These are phyloP conservation scores for Pseudopithomyces chartarum DNA, from an alignment of 2,329 filamentous ascomycete genomes.

Conservation along the genomic window DNA sequence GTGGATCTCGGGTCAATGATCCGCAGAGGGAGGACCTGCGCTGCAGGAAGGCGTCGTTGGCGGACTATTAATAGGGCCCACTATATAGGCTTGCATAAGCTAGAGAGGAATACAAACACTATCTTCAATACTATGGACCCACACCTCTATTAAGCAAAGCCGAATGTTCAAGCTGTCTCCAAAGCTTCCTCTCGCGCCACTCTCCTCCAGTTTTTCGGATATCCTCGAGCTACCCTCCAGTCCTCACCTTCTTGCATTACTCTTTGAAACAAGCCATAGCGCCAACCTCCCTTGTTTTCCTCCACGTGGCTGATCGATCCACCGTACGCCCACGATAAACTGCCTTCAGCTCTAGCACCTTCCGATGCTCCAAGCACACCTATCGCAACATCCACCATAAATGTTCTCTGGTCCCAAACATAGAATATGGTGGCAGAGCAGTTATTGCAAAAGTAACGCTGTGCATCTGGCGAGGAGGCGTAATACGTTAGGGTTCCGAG, in stretches of 20 bases:
- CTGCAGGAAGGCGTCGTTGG: too few species aligned
- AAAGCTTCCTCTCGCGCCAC: slow-evolving; percentile 15
- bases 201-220: slow-evolving; percentile 42
- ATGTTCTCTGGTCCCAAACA: slow-evolving; percentile 43
- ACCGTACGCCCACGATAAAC: slow-evolving; percentile 51
- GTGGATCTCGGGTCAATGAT: too few species aligned
- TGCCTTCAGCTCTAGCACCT: slow-evolving; percentile 54
- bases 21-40: too few species aligned
- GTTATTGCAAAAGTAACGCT: slow-evolving; percentile 55
- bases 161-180: background rate
- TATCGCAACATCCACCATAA: slow-evolving; percentile 52
- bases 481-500: slow-evolving; percentile 53
- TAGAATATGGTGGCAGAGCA: slow-evolving; percentile 58
- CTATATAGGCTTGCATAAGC: too few species aligned
- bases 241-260: slow-evolving; percentile 43
- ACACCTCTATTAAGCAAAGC: background rate
- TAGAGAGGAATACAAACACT: too few species aligned
- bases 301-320: slow-evolving; percentile 23
- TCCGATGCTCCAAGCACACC: slow-evolving; percentile 52
- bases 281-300: slow-evolving; percentile 50
- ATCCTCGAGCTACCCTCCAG: slow-evolving; percentile 41
- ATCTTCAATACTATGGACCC: too few species aligned
- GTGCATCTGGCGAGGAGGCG: slow-evolving; percentile 51
- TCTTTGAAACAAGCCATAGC: slow-evolving; percentile 40
- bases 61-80: too few species aligned